Evolutionary conservation across 2,329 filamentous ascomycete species (phyloP).

Genomic region (Hymenoscyphus scutula): DNA sequence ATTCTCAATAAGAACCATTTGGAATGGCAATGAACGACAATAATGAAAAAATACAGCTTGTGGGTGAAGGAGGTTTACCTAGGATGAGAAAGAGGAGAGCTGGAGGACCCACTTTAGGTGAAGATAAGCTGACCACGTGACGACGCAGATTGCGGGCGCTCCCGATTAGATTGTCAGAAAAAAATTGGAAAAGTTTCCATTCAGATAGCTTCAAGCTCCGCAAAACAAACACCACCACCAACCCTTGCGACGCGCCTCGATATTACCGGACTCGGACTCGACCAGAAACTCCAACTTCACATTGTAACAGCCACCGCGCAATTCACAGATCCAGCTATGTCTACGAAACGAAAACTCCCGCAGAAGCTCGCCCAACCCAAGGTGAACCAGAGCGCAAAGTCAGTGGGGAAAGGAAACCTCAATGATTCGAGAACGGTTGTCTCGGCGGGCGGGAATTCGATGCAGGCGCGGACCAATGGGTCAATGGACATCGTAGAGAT

Average conservation of each 20-base stretch:
- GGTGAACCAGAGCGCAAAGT: constrained; percentile 53
- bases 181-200: constrained; percentile 4
- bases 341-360: constrained; percentile 60
- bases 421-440: constrained; percentile 59
- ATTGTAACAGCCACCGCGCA: neutral
- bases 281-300: neutral
- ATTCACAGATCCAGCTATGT: constrained; percentile 38
- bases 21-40: too few relatives aligned
- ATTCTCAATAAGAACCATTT: too few relatives aligned
- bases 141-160: neutral
- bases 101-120: neutral
- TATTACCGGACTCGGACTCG: neutral
- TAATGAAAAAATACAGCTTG: too few relatives aligned
- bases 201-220: constrained; percentile 4
- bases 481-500: constrained; percentile 49
- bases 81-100: too few relatives aligned
- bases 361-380: constrained; percentile 56
- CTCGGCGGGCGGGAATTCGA: constrained; percentile 36
- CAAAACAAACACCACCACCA: constrained; percentile 3
- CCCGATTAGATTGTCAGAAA: neutral
- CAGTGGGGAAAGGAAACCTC: constrained; percentile 48
- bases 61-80: neutral
- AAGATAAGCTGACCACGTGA: neutral
- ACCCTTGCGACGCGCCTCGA: constrained; percentile 1
- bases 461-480: constrained; percentile 24